Evolutionary conservation across 257 asterid species (phyloP).

Genomic region (Solanum virginianum): DNA sequence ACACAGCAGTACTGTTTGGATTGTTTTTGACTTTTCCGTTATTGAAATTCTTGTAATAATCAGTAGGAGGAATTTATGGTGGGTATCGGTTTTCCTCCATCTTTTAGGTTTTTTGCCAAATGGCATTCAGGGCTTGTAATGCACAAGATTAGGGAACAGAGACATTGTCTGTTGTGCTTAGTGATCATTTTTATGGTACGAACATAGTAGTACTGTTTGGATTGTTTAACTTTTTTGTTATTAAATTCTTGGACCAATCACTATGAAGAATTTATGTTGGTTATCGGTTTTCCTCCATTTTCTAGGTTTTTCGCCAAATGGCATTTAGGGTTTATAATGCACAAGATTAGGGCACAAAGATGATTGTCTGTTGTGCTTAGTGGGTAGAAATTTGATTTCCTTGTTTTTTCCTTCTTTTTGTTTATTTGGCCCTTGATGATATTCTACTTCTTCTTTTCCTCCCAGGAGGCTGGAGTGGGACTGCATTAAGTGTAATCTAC

Average conservation of each 20-base stretch:
- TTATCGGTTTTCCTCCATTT: neutral
- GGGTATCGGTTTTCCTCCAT: neutral
- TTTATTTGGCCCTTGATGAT: neutral
- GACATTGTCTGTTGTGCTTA: neutral
- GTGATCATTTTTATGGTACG: neutral
- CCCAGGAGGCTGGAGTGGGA: neutral
- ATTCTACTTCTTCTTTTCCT: neutral
- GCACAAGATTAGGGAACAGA: neutral
- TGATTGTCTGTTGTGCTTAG: neutral
- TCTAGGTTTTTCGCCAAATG: neutral
- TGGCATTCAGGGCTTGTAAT: neutral
- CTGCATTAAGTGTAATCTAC: neutral
- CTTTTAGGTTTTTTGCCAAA: neutral
- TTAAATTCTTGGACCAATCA: neutral
- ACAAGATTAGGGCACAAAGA: neutral
- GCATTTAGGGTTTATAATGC: neutral
- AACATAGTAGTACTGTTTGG: too few species aligned
- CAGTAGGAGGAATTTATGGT: too few species aligned
- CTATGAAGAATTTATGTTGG: neutral
- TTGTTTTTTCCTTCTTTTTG: neutral
- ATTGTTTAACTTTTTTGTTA: too few species aligned
- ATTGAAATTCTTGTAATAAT: neutral
- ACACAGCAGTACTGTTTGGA: too few species aligned
- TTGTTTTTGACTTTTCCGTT: neutral
- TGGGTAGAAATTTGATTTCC: neutral